Conservation (phyloP, 129 eudicot species). For the Tagetes patula region DNA sequence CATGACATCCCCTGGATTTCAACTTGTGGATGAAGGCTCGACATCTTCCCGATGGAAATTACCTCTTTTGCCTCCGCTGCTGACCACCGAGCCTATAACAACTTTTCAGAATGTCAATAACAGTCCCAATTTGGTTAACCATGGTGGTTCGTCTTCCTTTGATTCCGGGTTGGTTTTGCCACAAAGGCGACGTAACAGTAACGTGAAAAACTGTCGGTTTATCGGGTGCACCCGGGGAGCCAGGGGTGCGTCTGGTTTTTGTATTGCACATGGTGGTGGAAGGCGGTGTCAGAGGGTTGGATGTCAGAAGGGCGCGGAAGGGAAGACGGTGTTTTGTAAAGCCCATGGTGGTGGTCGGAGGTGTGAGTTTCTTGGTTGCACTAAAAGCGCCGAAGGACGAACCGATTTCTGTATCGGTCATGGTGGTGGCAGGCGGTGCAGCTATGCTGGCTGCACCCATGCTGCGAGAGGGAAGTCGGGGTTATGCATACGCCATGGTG, state of each 20-base stretch:
- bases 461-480: conserved; percentile 94
- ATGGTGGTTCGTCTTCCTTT: conserved; percentile 25
- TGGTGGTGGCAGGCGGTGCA: conserved; percentile 88
- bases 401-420: conserved; percentile 81
- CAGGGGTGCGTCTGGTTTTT: conserved; percentile 86
- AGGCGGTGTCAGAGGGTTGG: conserved; percentile 71
- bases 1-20: conserved; percentile 32
- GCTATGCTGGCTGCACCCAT: conserved; percentile 62
- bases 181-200: conserved; percentile 36
- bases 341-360: conserved; percentile 95
- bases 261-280: conserved; percentile 94
- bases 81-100: background rate
- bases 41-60: conserved; percentile 67
- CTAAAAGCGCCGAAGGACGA: conserved; percentile 87
- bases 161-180: conserved; percentile 25
- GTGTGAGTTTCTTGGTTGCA: conserved; percentile 76
- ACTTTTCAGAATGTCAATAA: conserved; percentile 11
- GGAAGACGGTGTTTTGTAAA: conserved; percentile 78
- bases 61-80: conserved; percentile 47
- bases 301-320: conserved; percentile 88
- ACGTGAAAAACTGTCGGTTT: conserved; percentile 54
- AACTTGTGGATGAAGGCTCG: conserved; percentile 71
- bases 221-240: conserved; percentile 78
- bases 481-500: conserved; percentile 84
- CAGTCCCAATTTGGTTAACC: conserved; percentile 17